Percentiles rank a stretch among this genome's conserved stretches.
phyloP scores from a whole-genome alignment of 2,329 filamentous ascomycete genomes.

The Talaromyces sp. region DNA sequence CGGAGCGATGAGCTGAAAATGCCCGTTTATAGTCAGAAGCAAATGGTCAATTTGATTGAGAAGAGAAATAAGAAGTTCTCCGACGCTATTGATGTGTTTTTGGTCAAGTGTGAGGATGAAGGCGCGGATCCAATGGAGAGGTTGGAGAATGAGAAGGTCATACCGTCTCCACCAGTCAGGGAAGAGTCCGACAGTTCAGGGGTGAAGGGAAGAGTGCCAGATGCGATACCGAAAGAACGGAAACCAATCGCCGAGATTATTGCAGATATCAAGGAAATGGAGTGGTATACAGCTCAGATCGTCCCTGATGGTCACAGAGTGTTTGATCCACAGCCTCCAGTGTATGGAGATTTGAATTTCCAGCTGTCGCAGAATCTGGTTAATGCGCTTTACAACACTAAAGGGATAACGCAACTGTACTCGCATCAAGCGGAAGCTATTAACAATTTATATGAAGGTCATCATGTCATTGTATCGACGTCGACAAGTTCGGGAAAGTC shows the following conservation, averaged over 20 bases:
- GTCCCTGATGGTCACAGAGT: constrained; percentile 90
- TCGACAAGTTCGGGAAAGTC: constrained; percentile 97
- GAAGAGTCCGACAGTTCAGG: constrained; percentile 39
- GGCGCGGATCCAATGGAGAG: constrained; percentile 64
- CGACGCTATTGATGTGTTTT: constrained; percentile 71
- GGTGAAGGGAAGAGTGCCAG: constrained; percentile 50
- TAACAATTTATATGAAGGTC: constrained; percentile 77
- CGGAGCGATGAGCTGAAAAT: constrained; percentile 80
- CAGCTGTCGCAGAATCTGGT: constrained; percentile 84
- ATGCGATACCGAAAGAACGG: constrained; percentile 75
- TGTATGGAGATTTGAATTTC: constrained; percentile 82
- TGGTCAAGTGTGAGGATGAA: constrained; percentile 68
- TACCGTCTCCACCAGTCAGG: constrained; percentile 59
- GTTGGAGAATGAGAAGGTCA: constrained; percentile 60
- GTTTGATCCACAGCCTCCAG: constrained; percentile 78
- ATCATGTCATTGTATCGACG: constrained; percentile 87
- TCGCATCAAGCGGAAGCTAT: constrained; percentile 92
- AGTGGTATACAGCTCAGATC: constrained; percentile 91
- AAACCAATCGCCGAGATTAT: constrained; percentile 82
- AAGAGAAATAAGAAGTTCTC: constrained; percentile 83
- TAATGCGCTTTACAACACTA: constrained; percentile 93
- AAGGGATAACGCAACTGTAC: constrained; percentile 80
- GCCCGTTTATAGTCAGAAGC: constrained; percentile 89
- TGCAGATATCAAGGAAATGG: constrained; percentile 72
- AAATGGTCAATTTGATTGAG: constrained; percentile 85